A percentile compares a stretch with the other conserved stretches of the same genome.
These are phyloP conservation scores for Brassica rapa DNA, from an alignment of 345 rosid genomes.

Conservation along the genomic window DNA sequence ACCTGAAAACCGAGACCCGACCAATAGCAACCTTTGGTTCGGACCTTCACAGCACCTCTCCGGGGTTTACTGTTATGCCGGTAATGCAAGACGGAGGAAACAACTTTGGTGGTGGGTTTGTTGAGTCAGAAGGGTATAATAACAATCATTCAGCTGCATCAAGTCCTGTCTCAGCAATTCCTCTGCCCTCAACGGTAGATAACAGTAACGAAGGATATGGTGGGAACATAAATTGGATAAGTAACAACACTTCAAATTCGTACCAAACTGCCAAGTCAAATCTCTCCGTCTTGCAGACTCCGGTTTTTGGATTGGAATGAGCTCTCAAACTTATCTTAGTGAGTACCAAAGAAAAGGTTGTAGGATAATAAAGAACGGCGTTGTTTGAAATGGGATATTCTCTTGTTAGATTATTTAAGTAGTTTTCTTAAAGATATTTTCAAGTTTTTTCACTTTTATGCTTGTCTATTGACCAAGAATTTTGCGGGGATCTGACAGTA, in stretches of 20 bases:
- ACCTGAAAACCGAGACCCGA: slow-evolving; percentile 22
- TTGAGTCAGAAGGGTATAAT: slow-evolving; percentile 41
- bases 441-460: slow-evolving; percentile 22
- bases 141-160: slow-evolving; percentile 31
- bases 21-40: slow-evolving; percentile 27
- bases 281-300: slow-evolving; percentile 74
- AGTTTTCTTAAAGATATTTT: background rate
- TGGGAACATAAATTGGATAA: slow-evolving; percentile 47
- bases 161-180: slow-evolving; percentile 39
- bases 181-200: slow-evolving; percentile 40
- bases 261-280: slow-evolving; percentile 65
- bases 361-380: background rate
- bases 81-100: slow-evolving; percentile 32
- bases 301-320: slow-evolving; percentile 91
- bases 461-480: slow-evolving; percentile 32
- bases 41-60: slow-evolving; percentile 21
- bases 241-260: slow-evolving; percentile 50
- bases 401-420: slow-evolving; percentile 21
- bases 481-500: slow-evolving; percentile 34
- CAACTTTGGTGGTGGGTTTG: slow-evolving; percentile 41
- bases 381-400: slow-evolving; percentile 4
- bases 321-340: slow-evolving; percentile 16
- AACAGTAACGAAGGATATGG: slow-evolving; percentile 44
- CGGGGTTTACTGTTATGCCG: slow-evolving; percentile 39
- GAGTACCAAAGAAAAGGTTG: background rate